Conservation (phyloP, 345 rosid species). For the Linum tenue region DNA sequence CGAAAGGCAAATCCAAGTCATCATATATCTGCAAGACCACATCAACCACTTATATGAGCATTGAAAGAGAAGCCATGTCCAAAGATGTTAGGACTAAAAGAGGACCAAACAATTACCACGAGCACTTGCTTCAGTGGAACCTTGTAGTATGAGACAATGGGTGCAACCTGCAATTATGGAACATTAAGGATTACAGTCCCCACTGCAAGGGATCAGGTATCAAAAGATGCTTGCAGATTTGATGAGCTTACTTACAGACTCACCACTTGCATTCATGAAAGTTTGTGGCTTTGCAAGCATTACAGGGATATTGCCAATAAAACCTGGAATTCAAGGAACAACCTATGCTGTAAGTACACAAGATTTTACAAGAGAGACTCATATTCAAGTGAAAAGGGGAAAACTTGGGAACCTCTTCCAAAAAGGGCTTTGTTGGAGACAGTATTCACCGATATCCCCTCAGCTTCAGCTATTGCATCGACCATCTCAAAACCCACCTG, state of each 20-base stretch:
- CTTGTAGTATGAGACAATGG: slow-evolving; percentile 78
- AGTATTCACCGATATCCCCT: slow-evolving; percentile 61
- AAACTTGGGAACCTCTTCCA: slow-evolving; percentile 57
- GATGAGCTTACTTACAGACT: slow-evolving; percentile 70
- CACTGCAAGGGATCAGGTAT: slow-evolving; percentile 10
- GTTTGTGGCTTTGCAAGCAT: slow-evolving; percentile 96
- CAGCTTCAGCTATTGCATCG: slow-evolving; percentile 79
- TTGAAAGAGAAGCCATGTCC: neutral
- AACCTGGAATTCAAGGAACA: slow-evolving; percentile 35
- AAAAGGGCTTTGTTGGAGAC: slow-evolving; percentile 59
- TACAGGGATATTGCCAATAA: slow-evolving; percentile 67
- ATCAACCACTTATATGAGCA: slow-evolving; percentile 3
- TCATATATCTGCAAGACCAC: slow-evolving; percentile 57
- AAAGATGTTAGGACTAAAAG: neutral
- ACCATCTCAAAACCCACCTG: slow-evolving; percentile 91
- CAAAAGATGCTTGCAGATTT: slow-evolving; percentile 6
- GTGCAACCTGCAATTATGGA: slow-evolving; percentile 85
- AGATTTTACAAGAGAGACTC: neutral
- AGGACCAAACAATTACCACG: slow-evolving; percentile 38
- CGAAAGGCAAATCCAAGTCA: slow-evolving; percentile 91
- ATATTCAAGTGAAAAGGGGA: neutral
- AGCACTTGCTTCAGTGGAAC: slow-evolving; percentile 90
- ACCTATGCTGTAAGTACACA: neutral
- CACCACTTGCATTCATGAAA: slow-evolving; percentile 90
- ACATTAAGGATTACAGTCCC: neutral